Evolutionary conservation across 1,284 basidiomycete species (phyloP).

Genomic region (Moniliella sp.): DNA sequence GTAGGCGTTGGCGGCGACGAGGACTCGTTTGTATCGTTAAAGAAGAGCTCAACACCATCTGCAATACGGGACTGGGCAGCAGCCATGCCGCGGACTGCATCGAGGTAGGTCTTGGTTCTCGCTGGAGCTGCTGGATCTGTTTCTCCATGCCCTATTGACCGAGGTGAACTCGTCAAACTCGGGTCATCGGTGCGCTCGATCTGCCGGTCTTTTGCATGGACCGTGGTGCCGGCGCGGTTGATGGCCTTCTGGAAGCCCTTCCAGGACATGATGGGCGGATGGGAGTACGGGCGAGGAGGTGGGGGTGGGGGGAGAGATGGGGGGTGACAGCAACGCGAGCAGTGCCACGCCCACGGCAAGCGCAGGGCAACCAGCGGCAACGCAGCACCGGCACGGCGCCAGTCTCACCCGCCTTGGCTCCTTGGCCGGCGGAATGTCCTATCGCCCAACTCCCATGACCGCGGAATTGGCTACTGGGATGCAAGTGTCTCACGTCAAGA

Average conservation of each 20-base stretch:
- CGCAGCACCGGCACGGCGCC: too few species aligned
- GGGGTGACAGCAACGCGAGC: too few species aligned
- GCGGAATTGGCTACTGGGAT: too few species aligned
- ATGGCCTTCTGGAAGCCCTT: conserved; percentile 71
- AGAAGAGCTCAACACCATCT: conserved; percentile 81
- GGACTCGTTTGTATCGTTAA: conserved; percentile 44
- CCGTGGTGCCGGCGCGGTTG: conserved; percentile 71
- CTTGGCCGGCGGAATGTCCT: too few species aligned
- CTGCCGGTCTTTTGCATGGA: conserved; percentile 57
- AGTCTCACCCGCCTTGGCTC: too few species aligned
- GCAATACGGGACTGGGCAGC: conserved; percentile 66
- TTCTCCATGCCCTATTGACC: conserved; percentile 56
- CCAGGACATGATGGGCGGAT: conserved; percentile 31
- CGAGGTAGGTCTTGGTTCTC: conserved; percentile 86
- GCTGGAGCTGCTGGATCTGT: conserved; percentile 50
- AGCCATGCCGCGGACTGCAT: conserved; percentile 48
- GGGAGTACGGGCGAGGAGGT: too few species aligned
- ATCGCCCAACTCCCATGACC: too few species aligned
- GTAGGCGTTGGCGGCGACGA: conserved; percentile 91
- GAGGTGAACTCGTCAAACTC: conserved; percentile 81
- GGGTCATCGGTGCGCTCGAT: conserved; percentile 80
- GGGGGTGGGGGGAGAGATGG: too few species aligned
- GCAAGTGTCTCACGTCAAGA: too few species aligned
- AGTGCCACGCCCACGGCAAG: too few species aligned
- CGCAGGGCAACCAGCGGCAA: too few species aligned